These are phyloP conservation scores for Neonectria magnoliae DNA, from an alignment of 2,329 filamentous ascomycete species.

Conservation along the genomic window DNA sequence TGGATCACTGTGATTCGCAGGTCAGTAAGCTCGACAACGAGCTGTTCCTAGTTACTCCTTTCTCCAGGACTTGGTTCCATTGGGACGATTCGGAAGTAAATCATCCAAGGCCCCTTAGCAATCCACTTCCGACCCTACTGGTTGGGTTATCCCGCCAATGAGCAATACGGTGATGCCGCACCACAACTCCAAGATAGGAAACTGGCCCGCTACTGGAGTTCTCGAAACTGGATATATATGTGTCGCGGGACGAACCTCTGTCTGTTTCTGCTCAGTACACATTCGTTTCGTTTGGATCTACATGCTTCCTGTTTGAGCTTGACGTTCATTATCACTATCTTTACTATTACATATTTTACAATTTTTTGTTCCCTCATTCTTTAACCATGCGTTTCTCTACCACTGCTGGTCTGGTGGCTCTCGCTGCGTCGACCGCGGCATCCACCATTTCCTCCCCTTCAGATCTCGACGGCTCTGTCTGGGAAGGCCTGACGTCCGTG, in stretches of 20 bases:
- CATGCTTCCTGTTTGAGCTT: not conserved
- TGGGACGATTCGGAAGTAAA: not conserved
- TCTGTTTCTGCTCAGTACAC: slow-evolving; percentile 4
- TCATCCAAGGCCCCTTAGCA: not conserved
- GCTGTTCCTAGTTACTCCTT: not conserved
- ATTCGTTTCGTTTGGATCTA: slow-evolving; percentile 4
- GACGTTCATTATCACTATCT: not conserved
- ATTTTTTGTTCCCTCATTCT: slow-evolving; percentile 1
- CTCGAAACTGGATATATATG: not conserved
- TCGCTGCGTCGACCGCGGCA: slow-evolving; percentile 39
- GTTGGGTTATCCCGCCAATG: slow-evolving; percentile 11
- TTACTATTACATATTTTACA: not conserved
- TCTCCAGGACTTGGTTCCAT: not conserved
- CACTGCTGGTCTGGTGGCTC: slow-evolving; percentile 30
- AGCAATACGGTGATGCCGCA: not conserved
- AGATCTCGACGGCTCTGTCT: slow-evolving; percentile 45
- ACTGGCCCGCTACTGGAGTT: not conserved
- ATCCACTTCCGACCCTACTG: not conserved
- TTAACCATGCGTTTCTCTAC: slow-evolving; percentile 41
- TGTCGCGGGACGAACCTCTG: not conserved
- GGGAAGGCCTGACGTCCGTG: slow-evolving; percentile 35
- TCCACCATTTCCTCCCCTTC: slow-evolving; percentile 34
- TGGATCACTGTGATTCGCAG: not conserved
- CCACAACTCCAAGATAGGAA: not conserved
- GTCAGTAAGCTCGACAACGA: not conserved